Evolutionary conservation across 2,329 filamentous ascomycete species (phyloP).

Genomic region (Didymella lethalis): DNA sequence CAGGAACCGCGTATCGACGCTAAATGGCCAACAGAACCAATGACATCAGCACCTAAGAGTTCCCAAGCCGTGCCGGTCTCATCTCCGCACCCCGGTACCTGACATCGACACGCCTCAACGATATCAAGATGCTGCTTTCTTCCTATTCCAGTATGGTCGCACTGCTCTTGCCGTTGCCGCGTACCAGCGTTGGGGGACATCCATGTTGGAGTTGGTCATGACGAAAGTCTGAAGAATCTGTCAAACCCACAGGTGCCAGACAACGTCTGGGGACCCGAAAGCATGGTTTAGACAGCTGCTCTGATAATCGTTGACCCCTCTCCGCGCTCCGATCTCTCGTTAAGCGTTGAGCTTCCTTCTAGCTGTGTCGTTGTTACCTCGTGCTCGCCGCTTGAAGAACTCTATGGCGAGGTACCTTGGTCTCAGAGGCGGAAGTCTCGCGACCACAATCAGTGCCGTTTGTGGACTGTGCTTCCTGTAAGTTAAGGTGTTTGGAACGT

Average conservation of each 20-base stretch:
- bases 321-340: neutral
- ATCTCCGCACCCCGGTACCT: constrained; percentile 20
- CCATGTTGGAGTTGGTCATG: constrained; percentile 13
- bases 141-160: constrained; percentile 5
- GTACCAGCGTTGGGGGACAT: neutral
- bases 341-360: constrained; percentile 1
- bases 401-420: constrained; percentile 37
- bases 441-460: constrained; percentile 34
- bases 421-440: constrained; percentile 30
- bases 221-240: constrained; percentile 18
- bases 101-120: constrained; percentile 14
- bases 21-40: constrained; percentile 9
- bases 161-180: constrained; percentile 5
- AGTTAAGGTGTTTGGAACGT: constrained; percentile 7
- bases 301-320: constrained; percentile 8
- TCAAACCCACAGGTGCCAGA: constrained; percentile 1
- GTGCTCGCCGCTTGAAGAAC: constrained; percentile 10
- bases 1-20: constrained; percentile 12
- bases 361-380: constrained; percentile 3
- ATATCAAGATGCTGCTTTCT: constrained; percentile 2
- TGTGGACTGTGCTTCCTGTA: constrained; percentile 43
- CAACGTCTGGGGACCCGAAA: constrained; percentile 14
- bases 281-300: constrained; percentile 6
- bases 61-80: constrained; percentile 5
- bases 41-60: constrained; percentile 13